A percentile compares a stretch with the other conserved stretches of the same genome.
phyloP scores from a whole-genome alignment of 192 early-diverging fungal genomes.

The Entomortierella lignicola region DNA sequence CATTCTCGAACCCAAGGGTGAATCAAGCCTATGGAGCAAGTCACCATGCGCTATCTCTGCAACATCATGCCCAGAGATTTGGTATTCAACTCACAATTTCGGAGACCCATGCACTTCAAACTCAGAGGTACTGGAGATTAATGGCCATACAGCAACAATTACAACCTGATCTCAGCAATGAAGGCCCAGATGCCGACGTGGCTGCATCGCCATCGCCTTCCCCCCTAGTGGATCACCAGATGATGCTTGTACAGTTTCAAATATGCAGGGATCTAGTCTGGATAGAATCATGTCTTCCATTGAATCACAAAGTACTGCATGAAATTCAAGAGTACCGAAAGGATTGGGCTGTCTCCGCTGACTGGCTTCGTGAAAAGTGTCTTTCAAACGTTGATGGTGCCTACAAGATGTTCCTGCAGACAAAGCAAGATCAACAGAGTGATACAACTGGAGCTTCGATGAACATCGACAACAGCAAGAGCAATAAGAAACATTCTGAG shows the following conservation, averaged over 20 bases:
- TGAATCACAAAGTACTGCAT: conserved; percentile 50
- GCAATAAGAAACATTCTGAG: conserved; percentile 24
- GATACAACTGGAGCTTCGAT: neutral
- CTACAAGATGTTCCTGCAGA: conserved; percentile 54
- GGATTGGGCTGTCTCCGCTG: conserved; percentile 49
- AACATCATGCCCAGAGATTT: conserved; percentile 11
- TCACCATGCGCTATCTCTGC: conserved; percentile 21
- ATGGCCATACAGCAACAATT: conserved; percentile 23
- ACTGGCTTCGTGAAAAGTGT: conserved; percentile 52
- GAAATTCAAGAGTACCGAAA: conserved; percentile 51
- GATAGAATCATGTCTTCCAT: conserved; percentile 49
- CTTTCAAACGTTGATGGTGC: conserved; percentile 46
- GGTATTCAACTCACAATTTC: conserved; percentile 31
- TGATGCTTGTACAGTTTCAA: conserved; percentile 47
- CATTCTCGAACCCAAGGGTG: conserved; percentile 20
- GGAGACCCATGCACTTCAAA: conserved; percentile 43
- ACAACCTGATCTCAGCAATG: neutral
- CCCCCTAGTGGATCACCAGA: conserved; percentile 6
- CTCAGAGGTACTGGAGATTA: conserved; percentile 36
- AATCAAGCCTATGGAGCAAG: conserved; percentile 24
- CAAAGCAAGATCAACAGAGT: conserved; percentile 14
- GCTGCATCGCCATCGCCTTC: neutral
- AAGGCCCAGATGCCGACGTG: neutral
- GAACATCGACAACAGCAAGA: neutral
- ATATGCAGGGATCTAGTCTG: conserved; percentile 42